A percentile compares a stretch with the other conserved stretches of the same genome.
Evolutionary conservation across 192 early-diverging fungal species (phyloP).

Genomic region (Funneliformis mosseae): DNA sequence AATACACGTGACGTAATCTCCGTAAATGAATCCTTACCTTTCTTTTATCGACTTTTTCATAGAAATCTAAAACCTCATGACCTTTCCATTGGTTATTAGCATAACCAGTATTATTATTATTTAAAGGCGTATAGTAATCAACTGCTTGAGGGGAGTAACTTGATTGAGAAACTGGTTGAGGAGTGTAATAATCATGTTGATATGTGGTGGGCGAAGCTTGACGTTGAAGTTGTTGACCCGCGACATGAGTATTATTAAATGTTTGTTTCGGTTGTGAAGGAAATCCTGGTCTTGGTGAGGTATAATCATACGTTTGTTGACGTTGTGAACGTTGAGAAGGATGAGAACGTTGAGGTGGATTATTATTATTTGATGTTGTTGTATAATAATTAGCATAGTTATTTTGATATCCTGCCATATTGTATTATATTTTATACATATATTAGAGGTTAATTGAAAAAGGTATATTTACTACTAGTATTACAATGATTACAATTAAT

Average conservation of each 20-base stretch:
- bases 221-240: neutral
- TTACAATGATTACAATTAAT: neutral
- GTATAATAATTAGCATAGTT: neutral
- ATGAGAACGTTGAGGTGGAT: neutral
- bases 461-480: neutral
- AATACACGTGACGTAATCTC: neutral
- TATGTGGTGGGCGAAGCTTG: neutral
- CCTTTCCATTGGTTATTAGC: neutral
- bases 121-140: neutral
- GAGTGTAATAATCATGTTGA: neutral
- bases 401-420: neutral
- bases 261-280: neutral
- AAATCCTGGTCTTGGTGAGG: neutral
- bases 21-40: neutral
- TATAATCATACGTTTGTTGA: neutral
- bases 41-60: neutral
- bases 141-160: neutral
- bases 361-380: neutral
- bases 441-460: neutral
- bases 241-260: neutral
- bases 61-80: neutral
- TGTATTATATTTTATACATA: neutral
- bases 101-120: neutral
- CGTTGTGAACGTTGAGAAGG: no score
- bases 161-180: no score